Evolutionary conservation across 495 filamentous ascomycete species (phyloP), one percentile per base, ranked within the genome.

Genomic region (Penicillium ochrochloron): DNA sequence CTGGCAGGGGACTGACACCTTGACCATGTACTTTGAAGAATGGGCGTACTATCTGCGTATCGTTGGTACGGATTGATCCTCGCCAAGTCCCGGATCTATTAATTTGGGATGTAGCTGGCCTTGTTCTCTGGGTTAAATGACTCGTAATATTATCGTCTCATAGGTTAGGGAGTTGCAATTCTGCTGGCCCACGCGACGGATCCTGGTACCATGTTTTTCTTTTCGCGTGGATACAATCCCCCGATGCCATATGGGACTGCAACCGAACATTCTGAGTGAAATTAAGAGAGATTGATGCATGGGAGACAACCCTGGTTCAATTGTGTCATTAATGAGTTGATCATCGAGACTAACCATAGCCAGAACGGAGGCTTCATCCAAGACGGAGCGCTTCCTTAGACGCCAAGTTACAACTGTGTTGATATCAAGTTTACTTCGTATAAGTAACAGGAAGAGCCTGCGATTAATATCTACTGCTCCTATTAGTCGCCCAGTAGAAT

Each of bases 241-340:
- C 48, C 25, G 27, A 27, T 31, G 48, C 48, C 48, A 52, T 52
- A 27, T 52, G 48, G 48, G n/a, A 7, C 29, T 52, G 48, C 48
- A 52, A 31, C 48, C 48, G 25, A 31, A 52, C 17, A 14, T 52
- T 52, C 48, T 52, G 25, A 25, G 25, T 5, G 25, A 3, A 31
- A 10, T 9, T 3, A 10, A 25, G 44, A 19, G 42, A 25, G 25
- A 8, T 25, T 11, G 9, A 9, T 25, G 10, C 44, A 23, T 21
- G 7, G n/a, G 3, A 21, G 11, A 21, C 10, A 46, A 11, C n/a
- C 42, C 19, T 46, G 42, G 19, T 46, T 46, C 41, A 19, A 21
- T 2, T 15, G 0, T 3, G 19, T 21, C n/a, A n/a, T 14, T 44
- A 10, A 19, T 21, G 42, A 44, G n/a, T 44, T 19, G n/a, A 44